A percentile compares a stretch with the other conserved stretches of the same genome.
Conservation (phyloP, 306 rosid species). For the Vigna angularis region DNA sequence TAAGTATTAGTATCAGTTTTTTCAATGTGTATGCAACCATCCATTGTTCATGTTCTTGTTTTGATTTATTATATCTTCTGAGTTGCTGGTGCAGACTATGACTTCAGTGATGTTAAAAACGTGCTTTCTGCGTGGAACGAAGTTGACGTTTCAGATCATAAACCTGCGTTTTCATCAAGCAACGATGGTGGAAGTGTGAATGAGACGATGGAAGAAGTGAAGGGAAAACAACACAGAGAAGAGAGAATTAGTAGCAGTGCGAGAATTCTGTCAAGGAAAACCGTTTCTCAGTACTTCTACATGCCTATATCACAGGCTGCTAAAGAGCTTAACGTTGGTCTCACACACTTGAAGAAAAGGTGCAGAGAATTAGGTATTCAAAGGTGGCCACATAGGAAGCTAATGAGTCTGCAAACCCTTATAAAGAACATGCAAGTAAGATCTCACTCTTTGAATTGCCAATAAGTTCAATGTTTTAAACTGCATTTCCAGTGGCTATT, state of each 20-base stretch:
- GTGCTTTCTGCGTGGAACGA: conserved; percentile 43
- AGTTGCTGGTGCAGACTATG: conserved; percentile 44
- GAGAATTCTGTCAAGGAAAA: conserved; percentile 51
- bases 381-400: conserved; percentile 89
- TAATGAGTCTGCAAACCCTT: conserved; percentile 80
- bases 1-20: not conserved
- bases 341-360: conserved; percentile 77
- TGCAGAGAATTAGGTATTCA: conserved; percentile 81
- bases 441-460: not conserved
- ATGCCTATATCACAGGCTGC: conserved; percentile 86
- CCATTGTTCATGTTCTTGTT: not conserved
- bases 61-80: not conserved
- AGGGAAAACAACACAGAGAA: conserved; percentile 30
- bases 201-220: conserved; percentile 19
- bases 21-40: not conserved
- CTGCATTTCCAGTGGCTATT: no score
- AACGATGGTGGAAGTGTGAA: conserved; percentile 39
- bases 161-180: conserved; percentile 1
- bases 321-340: conserved; percentile 71
- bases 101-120: conserved; percentile 36
- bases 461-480: not conserved
- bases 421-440: conserved; percentile 69
- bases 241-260: conserved; percentile 39
- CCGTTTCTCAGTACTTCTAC: conserved; percentile 62
- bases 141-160: conserved; percentile 18